Percentiles rank a stretch among this genome's conserved stretches.
Evolutionary conservation across 306 rosid genomes (phyloP).

Genomic region (Abrus pulchellus): DNA sequence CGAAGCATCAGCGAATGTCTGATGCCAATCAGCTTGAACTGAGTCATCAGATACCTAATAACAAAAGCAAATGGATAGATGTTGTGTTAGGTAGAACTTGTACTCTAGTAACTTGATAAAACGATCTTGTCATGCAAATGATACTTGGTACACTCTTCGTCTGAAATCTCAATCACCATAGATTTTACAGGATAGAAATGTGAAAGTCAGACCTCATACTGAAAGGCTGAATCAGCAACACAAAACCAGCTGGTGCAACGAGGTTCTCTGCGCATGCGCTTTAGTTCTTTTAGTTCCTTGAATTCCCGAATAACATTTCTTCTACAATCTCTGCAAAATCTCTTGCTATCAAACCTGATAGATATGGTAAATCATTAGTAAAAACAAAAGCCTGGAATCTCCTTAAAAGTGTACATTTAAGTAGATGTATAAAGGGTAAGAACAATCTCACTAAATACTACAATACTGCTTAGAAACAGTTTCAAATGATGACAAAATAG

Average conservation of each 20-base stretch:
- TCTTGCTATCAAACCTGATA: slow-evolving; percentile 99
- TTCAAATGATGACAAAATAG: slow-evolving; percentile 40
- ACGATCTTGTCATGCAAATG: slow-evolving; percentile 29
- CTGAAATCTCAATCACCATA: slow-evolving; percentile 47
- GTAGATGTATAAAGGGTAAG: slow-evolving; percentile 7
- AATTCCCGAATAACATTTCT: slow-evolving; percentile 97
- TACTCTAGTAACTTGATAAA: slow-evolving; percentile 31
- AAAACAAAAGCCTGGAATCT: slow-evolving; percentile 38
- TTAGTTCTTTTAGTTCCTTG: slow-evolving; percentile 97
- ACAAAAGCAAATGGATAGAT: slow-evolving; percentile 38
- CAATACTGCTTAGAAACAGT: slow-evolving; percentile 25
- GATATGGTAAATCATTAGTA: slow-evolving; percentile 48
- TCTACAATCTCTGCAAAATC: slow-evolving; percentile 99
- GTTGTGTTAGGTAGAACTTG: slow-evolving; percentile 35
- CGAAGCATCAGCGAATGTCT: slow-evolving; percentile 82
- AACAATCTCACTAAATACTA: slow-evolving; percentile 31
- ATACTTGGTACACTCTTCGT: slow-evolving; percentile 13
- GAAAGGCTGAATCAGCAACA: slow-evolving; percentile 94
- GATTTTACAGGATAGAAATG: slow-evolving; percentile 44
- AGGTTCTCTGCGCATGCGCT: slow-evolving; percentile 93
- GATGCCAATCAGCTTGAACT: slow-evolving; percentile 92
- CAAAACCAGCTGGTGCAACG: slow-evolving; percentile 99
- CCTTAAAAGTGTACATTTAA: background rate
- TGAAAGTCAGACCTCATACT: slow-evolving; percentile 83
- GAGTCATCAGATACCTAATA: slow-evolving; percentile 85